These are phyloP conservation scores for Penicillium sumatraense DNA, from an alignment of 2,329 filamentous ascomycete genomes.

Conservation along the genomic window DNA sequence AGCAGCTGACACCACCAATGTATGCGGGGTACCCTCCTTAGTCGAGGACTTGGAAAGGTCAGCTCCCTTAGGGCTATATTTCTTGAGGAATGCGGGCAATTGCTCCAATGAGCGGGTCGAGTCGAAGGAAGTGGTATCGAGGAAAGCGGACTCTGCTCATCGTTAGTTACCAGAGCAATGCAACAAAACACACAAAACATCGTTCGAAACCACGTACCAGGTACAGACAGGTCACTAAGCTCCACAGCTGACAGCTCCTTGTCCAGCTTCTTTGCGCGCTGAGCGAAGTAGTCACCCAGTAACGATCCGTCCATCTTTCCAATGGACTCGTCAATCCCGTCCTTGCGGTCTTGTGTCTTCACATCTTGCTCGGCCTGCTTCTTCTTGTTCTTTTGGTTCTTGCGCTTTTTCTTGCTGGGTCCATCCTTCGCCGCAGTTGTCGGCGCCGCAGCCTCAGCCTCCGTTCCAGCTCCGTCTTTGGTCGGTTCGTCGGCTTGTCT, in stretches of 20 bases:
- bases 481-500: constrained; percentile 39
- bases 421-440: constrained; percentile 26
- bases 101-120: constrained; percentile 70
- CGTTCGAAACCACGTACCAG: constrained; percentile 59
- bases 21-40: constrained; percentile 77
- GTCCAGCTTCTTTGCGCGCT: constrained; percentile 77
- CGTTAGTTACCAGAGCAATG: constrained; percentile 8
- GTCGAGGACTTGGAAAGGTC: constrained; percentile 68
- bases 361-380: constrained; percentile 31
- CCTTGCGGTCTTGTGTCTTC: constrained; percentile 61
- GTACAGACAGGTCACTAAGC: constrained; percentile 78
- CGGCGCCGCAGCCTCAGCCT: constrained; percentile 21
- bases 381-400: constrained; percentile 32
- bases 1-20: constrained; percentile 82
- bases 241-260: constrained; percentile 82
- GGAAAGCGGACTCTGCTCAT: constrained; percentile 69
- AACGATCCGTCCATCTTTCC: constrained; percentile 81
- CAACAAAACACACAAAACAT: not conserved
- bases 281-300: constrained; percentile 82
- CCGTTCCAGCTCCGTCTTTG: constrained; percentile 27
- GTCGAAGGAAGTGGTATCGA: constrained; percentile 77
- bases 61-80: constrained; percentile 57
- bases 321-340: constrained; percentile 79
- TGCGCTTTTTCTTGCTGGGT: constrained; percentile 40
- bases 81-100: constrained; percentile 78